Conservation (phyloP, 305 asterid genomes). For the Fraxinus baroniana region DNA sequence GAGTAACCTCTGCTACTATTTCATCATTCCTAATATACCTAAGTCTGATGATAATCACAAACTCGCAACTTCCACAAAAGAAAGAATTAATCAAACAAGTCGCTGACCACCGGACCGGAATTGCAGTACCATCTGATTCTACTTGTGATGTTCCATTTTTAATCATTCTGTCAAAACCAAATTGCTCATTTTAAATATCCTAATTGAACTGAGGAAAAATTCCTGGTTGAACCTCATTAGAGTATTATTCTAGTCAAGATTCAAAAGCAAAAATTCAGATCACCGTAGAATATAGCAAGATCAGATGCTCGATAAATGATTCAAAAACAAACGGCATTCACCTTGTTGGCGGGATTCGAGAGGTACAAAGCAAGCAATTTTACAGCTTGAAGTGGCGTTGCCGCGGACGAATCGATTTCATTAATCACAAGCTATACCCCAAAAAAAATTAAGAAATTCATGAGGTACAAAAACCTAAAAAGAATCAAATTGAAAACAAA, state of each 20-base stretch:
- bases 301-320: background rate
- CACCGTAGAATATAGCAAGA: background rate
- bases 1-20: background rate
- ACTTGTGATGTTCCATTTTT: background rate
- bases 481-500: background rate
- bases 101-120: background rate
- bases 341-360: constrained; percentile 71
- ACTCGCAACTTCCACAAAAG: background rate
- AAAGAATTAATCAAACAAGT: background rate
- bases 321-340: constrained; percentile 14
- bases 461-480: background rate
- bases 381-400: constrained; percentile 98
- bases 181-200: background rate
- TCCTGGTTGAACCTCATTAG: background rate
- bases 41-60: background rate
- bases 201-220: background rate
- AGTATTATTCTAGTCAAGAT: constrained; percentile 12
- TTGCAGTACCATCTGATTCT: background rate
- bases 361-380: constrained; percentile 82
- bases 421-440: constrained; percentile 67
- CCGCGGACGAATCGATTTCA: constrained; percentile 88
- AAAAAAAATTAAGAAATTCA: background rate
- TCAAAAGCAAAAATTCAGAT: background rate
- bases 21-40: background rate
- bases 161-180: background rate